Evolutionary conservation across 2,329 filamentous ascomycete species (phyloP).

Genomic region (Penicillium sp.): DNA sequence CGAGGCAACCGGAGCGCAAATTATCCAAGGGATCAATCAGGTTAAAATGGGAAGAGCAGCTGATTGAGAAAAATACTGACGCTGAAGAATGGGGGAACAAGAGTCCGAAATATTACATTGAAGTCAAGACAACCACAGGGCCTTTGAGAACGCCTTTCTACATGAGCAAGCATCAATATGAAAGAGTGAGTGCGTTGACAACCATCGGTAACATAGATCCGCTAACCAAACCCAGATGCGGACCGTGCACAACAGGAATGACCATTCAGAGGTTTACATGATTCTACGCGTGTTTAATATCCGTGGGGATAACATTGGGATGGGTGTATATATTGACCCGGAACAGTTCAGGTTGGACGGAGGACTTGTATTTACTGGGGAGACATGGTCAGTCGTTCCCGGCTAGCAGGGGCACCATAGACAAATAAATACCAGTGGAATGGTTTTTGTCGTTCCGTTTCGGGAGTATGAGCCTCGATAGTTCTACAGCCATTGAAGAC

Average conservation of each 20-base stretch:
- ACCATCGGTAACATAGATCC: neutral
- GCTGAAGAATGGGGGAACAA: neutral
- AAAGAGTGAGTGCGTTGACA: neutral
- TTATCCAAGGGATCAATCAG: no score
- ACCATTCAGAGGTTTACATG: neutral
- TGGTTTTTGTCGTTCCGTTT: no score
- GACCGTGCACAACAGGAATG: neutral
- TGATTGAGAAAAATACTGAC: no score
- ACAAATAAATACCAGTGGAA: no score
- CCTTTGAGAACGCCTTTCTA: neutral
- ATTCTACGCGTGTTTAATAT: conserved; percentile 4
- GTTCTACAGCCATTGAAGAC: no score
- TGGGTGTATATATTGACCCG: neutral
- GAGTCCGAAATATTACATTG: neutral
- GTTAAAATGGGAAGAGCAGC: no score
- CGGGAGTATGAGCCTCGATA: no score
- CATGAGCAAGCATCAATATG: neutral
- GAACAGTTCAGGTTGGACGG: neutral
- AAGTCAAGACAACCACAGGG: neutral
- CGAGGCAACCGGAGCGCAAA: no score
- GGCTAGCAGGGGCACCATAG: neutral
- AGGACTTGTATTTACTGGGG: neutral
- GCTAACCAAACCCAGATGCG: neutral
- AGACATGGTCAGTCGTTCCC: neutral
- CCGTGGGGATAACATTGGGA: neutral